These are phyloP conservation scores for Phylloboletellus chloephorus DNA, from an alignment of 1,284 basidiomycete genomes.

Conservation along the genomic window DNA sequence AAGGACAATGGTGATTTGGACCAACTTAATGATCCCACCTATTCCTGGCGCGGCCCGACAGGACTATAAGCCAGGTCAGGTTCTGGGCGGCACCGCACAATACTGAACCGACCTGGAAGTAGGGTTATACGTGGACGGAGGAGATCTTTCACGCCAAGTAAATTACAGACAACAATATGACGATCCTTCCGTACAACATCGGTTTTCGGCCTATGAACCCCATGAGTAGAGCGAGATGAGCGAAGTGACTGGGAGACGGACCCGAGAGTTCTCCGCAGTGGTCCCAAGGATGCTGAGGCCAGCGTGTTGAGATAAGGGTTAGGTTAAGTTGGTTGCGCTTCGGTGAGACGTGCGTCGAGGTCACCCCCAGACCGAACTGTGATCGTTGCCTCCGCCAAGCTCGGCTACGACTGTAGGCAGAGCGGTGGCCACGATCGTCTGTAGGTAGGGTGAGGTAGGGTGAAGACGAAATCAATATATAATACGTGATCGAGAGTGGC, in stretches of 20 bases:
- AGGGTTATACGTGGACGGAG: not conserved
- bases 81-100: conserved; percentile 48
- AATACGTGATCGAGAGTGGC: conserved; percentile 55
- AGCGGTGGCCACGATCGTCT: conserved; percentile 39
- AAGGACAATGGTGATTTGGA: conserved; percentile 38
- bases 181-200: conserved; percentile 34
- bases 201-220: conserved; percentile 33
- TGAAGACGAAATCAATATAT: not conserved
- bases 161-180: conserved; percentile 37
- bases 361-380: conserved; percentile 34
- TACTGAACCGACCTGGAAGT: conserved; percentile 38
- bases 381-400: conserved; percentile 35
- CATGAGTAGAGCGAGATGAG: not conserved
- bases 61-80: conserved; percentile 44
- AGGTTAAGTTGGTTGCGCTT: not conserved
- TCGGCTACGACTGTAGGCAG: conserved; percentile 35
- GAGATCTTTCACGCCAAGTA: not conserved
- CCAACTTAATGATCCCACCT: conserved; percentile 38
- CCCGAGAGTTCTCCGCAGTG: conserved; percentile 39
- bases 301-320: conserved; percentile 29
- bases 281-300: conserved; percentile 29
- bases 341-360: not conserved
- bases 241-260: not conserved
- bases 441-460: not conserved
- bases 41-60: conserved; percentile 48